Evolutionary conservation across 805 yeast genomes (phyloP), one percentile per base, ranked within the genome.

Genomic region (Saccharomycopsis guyanensis): DNA sequence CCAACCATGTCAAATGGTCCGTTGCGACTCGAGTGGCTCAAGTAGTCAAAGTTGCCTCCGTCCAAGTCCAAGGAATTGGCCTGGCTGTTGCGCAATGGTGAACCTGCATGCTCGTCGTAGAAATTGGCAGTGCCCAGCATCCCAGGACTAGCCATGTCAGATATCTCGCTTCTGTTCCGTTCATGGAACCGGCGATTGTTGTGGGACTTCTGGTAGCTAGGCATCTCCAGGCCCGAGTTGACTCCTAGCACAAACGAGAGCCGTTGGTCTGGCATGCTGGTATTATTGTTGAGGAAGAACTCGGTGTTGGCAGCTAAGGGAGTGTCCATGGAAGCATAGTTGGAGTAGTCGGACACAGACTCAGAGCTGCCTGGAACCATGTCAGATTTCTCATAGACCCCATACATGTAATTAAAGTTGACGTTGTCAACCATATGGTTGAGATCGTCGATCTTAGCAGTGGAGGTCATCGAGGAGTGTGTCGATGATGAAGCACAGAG

Each of bases 81-180:
- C 18, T 15, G 20, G 20, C 37, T 33, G 20, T 33, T 33, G 37
- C 20, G 37, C 42, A 35, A 8, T 36, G 46, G 46, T n/a, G 46
- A 42, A 4, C n/a, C 13, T 3, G 29, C 27, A 10, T 31, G 25
- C 15, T 19, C 33, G 6, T 43, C 47, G 27, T 49, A 43, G 22
- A 46, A 46, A 19, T 25, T 10, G 22, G 25, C 39, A 20, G 18
- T 27, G 22, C 35, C 22, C 12, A 31, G 24, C 46, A 50, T 40
- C 7, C 36, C 13, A 18, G 53, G 53, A 29, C 53, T 50, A n/a
- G 47, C 38, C 12, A 47, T 20, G 16, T 38, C 49, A 6, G 53
- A 50, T 3, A 50, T 33, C 33, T 50, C 53, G 39, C 53, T 50
- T 40, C 47, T 36, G 25, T 48, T 47, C 42, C 53, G 43, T 34